Conservation (phyloP, 306 rosid species). For the Heteromeles arbutifolia region DNA sequence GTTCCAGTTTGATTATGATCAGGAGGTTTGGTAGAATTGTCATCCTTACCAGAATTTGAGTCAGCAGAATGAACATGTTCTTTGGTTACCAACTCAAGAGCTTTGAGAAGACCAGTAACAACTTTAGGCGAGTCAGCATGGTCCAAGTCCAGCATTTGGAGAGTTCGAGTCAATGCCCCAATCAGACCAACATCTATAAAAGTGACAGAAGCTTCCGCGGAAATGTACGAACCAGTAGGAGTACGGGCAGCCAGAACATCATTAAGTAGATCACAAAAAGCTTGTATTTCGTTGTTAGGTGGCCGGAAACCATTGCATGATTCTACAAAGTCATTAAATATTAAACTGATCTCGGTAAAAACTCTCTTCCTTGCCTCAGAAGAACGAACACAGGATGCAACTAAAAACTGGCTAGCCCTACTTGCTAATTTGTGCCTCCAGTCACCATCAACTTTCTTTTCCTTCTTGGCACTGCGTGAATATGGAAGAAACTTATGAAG, state of each 20-base stretch:
- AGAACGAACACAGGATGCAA: slow-evolving; percentile 91
- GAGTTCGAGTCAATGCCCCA: slow-evolving; percentile 56
- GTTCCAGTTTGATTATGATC: slow-evolving; percentile 55
- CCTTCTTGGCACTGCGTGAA: slow-evolving; percentile 62
- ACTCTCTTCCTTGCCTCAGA: slow-evolving; percentile 88
- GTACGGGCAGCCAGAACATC: slow-evolving; percentile 87
- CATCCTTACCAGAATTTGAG: slow-evolving; percentile 58
- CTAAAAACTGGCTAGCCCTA: slow-evolving; percentile 83
- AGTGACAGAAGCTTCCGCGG: slow-evolving; percentile 79
- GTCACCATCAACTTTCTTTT: slow-evolving; percentile 80
- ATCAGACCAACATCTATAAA: slow-evolving; percentile 86
- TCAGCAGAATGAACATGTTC: slow-evolving; percentile 73
- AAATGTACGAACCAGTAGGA: slow-evolving; percentile 75
- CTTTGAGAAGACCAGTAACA: slow-evolving; percentile 75
- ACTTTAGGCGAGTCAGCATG: slow-evolving; percentile 85
- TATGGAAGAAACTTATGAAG: slow-evolving; percentile 71
- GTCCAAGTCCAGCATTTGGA: slow-evolving; percentile 84
- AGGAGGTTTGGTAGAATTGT: slow-evolving; percentile 46
- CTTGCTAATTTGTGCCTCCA: slow-evolving; percentile 97
- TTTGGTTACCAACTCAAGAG: slow-evolving; percentile 86
- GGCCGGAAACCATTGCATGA: slow-evolving; percentile 55
- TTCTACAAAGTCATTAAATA: slow-evolving; percentile 64
- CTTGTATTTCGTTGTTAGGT: slow-evolving; percentile 60
- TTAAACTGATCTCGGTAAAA: slow-evolving; percentile 61
- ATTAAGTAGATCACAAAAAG: slow-evolving; percentile 76